Evolutionary conservation across 139 green algal species (phyloP), one percentile per base, ranked within the genome.

Genomic region (Nannochloris sp.): DNA sequence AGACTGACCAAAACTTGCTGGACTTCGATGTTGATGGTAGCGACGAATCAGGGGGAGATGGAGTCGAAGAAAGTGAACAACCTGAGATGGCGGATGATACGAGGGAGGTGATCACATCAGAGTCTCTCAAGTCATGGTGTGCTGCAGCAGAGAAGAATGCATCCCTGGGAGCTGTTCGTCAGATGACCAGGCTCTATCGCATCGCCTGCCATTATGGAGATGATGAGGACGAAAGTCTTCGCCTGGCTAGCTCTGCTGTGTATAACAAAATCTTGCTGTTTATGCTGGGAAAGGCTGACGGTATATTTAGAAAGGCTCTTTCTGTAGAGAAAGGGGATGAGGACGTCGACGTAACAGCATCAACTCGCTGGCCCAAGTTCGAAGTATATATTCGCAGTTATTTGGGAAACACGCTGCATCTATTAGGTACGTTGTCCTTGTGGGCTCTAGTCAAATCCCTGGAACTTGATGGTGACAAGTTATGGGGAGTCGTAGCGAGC

Each of bases 261-360:
- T 95, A 95, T 81, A 94, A 96, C 79, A 57, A 64, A 18, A 60
- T 95, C n/a, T 68, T 97, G 67, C 68, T 95, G 31, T 96, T 95
- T 75, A 78, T 87, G 62, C 78, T 97, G 18, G 54, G 44, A 7
- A 83, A 96, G 70, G 82, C 78, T 3, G 84, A 96, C 64, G 77
- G 68, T 56, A 84, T 95, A 54, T 86, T 97, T 63, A 67, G 78
- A 7, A 51, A 64, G 12, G 68, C 90, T 61, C 72, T 93, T 49
- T 57, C 60, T 9, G 59, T 84, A 46, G 49, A 60, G 61, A 25
- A 60, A 7, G 36, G 50, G 37, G 24, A 59, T 18, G 37, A 55
- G 48, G 31, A 44, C 10, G 16, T 74, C 4, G 56, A 31, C 23
- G 40, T 74, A 18, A 57, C 44, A 18, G 51, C 25, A 34, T 25